Conservation (phyloP, 805 yeast genomes). For the Cyberlindnera suaveolens region DNA sequence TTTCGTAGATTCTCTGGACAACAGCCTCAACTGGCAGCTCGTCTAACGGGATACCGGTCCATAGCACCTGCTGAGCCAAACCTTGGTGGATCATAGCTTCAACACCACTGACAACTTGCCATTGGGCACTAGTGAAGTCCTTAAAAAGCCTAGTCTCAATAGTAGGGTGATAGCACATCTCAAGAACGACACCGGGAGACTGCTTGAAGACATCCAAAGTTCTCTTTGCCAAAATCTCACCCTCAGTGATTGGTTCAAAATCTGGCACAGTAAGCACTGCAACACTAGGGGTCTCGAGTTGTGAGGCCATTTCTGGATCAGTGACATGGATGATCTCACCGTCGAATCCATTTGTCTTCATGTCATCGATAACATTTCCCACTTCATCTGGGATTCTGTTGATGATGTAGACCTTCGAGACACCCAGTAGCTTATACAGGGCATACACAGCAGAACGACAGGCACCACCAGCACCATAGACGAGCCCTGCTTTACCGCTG, state of each 20-base stretch:
- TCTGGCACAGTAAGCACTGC: slow-evolving; percentile 22
- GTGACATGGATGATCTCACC: slow-evolving; percentile 22
- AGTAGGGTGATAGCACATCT: slow-evolving; percentile 23
- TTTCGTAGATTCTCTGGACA: slow-evolving; percentile 9
- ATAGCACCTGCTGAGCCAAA: slow-evolving; percentile 20
- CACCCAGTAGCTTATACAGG: slow-evolving; percentile 17
- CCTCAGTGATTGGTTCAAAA: slow-evolving; percentile 14
- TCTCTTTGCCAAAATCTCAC: slow-evolving; percentile 17
- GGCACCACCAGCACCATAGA: slow-evolving; percentile 25
- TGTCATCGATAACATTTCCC: slow-evolving; percentile 10
- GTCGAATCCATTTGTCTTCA: slow-evolving; percentile 18
- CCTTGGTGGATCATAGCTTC: slow-evolving; percentile 25
- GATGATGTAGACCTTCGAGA: slow-evolving; percentile 20
- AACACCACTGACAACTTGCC: slow-evolving; percentile 23
- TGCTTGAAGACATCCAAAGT: slow-evolving; percentile 18
- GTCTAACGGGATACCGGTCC: slow-evolving; percentile 19
- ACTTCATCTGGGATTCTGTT: slow-evolving; percentile 21
- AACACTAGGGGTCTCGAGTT: slow-evolving; percentile 13
- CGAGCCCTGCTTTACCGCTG: slow-evolving; percentile 16
- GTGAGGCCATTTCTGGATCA: slow-evolving; percentile 16
- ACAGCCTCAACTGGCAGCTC: slow-evolving; percentile 16
- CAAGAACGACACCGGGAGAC: slow-evolving; percentile 19
- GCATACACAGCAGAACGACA: slow-evolving; percentile 24
- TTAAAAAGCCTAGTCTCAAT: slow-evolving; percentile 16
- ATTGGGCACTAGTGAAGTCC: slow-evolving; percentile 10